phyloP scores from a whole-genome alignment of 108 stramenopile species.

The Asterionellopsis glacialis region DNA sequence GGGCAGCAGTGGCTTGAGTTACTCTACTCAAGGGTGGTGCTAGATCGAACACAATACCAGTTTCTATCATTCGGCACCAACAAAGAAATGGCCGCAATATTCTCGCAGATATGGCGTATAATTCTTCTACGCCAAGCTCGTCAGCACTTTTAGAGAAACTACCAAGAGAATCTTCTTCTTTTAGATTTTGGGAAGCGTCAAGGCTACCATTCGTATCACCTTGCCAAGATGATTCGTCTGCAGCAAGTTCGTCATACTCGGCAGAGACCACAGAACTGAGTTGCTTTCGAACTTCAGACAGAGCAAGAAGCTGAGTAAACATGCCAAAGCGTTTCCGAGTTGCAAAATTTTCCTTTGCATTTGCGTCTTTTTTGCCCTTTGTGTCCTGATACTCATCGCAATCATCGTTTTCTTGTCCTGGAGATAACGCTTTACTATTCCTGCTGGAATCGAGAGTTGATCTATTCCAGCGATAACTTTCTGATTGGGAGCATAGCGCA shows the following conservation, averaged over 20 bases:
- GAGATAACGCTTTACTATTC: slow-evolving; percentile 12
- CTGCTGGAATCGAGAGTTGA: slow-evolving; percentile 10
- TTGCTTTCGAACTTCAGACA: slow-evolving; percentile 63
- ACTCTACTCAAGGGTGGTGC: slow-evolving; percentile 36
- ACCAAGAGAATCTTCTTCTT: slow-evolving; percentile 48
- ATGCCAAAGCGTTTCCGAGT: slow-evolving; percentile 39
- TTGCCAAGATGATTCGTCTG: slow-evolving; percentile 9
- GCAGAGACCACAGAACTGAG: slow-evolving; percentile 64
- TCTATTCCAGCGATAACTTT: slow-evolving; percentile 25
- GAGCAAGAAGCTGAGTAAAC: slow-evolving; percentile 59
- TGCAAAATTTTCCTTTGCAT: slow-evolving; percentile 2
- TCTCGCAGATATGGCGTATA: slow-evolving; percentile 49
- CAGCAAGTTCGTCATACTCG: slow-evolving; percentile 28
- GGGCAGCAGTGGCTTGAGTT: slow-evolving; percentile 8
- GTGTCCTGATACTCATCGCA: background rate
- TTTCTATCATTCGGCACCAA: slow-evolving; percentile 71
- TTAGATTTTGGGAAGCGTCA: background rate
- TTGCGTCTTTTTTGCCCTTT: background rate
- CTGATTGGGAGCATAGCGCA: slow-evolving; percentile 43
- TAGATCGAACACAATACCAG: slow-evolving; percentile 42
- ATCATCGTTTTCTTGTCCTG: background rate
- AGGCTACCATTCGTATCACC: slow-evolving; percentile 1
- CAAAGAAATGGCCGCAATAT: slow-evolving; percentile 61
- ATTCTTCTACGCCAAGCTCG: slow-evolving; percentile 49
- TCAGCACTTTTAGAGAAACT: slow-evolving; percentile 45